Conservation (phyloP, 352 stramenopile species). For the Phytophthora kernoviae region DNA sequence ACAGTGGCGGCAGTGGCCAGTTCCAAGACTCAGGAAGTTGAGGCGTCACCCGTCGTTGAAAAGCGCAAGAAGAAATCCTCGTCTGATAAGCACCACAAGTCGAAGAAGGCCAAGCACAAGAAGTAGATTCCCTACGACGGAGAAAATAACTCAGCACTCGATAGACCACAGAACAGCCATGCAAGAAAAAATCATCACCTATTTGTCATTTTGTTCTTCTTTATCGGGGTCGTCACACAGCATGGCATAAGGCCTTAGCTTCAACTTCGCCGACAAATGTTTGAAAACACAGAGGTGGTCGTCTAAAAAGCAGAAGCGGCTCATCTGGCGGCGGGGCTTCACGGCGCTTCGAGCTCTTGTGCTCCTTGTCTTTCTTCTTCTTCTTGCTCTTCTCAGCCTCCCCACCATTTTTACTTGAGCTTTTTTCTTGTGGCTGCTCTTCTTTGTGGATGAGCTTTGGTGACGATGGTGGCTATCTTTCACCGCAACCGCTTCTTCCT, state of each 20-base stretch:
- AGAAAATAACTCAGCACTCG: conserved; percentile 35
- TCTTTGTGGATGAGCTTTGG: conserved; percentile 38
- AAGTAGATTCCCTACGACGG: conserved; percentile 28
- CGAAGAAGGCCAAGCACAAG: conserved; percentile 65
- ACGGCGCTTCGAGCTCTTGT: conserved; percentile 57
- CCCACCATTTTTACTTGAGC: conserved; percentile 31
- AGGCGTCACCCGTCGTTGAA: conserved; percentile 19
- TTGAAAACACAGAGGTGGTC: conserved; percentile 23
- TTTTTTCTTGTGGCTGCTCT: conserved; percentile 59
- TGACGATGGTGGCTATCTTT: conserved; percentile 28
- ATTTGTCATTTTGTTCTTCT: conserved; percentile 41
- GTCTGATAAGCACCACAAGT: conserved; percentile 45
- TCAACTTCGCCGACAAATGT: conserved; percentile 8
- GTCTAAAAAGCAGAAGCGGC: conserved; percentile 85
- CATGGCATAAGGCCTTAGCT: conserved; percentile 2
- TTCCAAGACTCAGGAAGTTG: conserved; percentile 11
- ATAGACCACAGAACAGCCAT: conserved; percentile 30
- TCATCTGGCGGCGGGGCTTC: conserved; percentile 49
- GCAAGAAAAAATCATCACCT: conserved; percentile 36
- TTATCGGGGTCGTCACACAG: conserved; percentile 3
- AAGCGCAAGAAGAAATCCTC: conserved; percentile 44
- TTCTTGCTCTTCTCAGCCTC: conserved; percentile 45
- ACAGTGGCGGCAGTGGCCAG: conserved; percentile 5
- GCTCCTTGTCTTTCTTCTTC: conserved; percentile 39
- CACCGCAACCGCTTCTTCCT: conserved; percentile 32